Evolutionary conservation across 371 early-diverging fungal species (phyloP).

Genomic region (Lichtheimia hyalospora): DNA sequence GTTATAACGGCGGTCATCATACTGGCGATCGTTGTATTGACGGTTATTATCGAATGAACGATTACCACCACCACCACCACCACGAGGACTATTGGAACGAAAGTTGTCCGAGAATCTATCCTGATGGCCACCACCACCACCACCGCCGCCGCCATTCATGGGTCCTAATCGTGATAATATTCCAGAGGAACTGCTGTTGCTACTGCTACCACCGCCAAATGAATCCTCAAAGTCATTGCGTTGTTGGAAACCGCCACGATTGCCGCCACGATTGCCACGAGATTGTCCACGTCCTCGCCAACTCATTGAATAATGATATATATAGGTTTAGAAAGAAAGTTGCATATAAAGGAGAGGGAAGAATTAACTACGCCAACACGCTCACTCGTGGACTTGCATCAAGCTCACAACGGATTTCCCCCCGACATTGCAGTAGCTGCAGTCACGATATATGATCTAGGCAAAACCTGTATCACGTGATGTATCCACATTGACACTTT

Average conservation of each 20-base stretch:
- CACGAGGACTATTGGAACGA: background rate
- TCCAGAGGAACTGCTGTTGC: conserved; percentile 11
- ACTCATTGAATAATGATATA: background rate
- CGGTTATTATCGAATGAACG: background rate
- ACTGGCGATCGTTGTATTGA: conserved; percentile 2
- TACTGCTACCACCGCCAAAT: conserved; percentile 2
- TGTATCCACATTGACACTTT: too few relatives aligned
- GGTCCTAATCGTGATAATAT: conserved; percentile 40
- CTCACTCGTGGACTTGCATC: too few relatives aligned
- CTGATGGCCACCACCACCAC: background rate
- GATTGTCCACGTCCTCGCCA: conserved; percentile 14
- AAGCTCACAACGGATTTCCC: too few relatives aligned
- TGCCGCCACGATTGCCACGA: conserved; percentile 16
- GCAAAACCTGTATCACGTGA: too few relatives aligned
- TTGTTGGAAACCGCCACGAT: conserved; percentile 16
- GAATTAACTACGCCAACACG: too few relatives aligned
- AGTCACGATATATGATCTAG: too few relatives aligned
- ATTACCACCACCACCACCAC: background rate
- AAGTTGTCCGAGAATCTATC: conserved; percentile 5
- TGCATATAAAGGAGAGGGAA: background rate
- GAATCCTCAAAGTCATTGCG: background rate
- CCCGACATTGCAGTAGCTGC: too few relatives aligned
- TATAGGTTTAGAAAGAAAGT: too few relatives aligned
- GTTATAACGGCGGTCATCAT: background rate
- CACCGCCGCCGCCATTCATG: background rate